Base-by-base conservation (phyloP, 768 basidiomycete genomes). In the Mycena haematopus region DNA sequence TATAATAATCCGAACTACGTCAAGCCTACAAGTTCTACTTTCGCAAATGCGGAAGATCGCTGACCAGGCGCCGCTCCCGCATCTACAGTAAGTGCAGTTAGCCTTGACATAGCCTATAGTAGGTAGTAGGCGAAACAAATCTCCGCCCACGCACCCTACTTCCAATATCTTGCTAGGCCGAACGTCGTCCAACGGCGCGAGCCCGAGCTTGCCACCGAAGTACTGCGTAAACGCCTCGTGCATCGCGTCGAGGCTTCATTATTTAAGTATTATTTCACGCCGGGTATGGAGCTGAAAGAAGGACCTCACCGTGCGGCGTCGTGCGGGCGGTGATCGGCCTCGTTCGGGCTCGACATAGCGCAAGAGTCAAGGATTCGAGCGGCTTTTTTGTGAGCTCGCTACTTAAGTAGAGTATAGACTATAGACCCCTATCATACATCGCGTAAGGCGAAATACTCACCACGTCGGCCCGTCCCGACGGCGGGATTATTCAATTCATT, bases 21-120 rank as follows among this genome's bases (percentile, higher is more conserved):
- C 24, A 13, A n/a, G 17, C 11, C 10, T n/a, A 7, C 40, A 38
- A 38, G 36, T 2, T n/a, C 1, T 5, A 27, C n/a, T n/a, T 8
- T 24, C 29, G 29, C 4, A 8, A 9, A 7, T 22, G 6, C 31
- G 4, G 40, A 19, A 6, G 6, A 6, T 17, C n/a, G 33, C 31
- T 15, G 8, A 56, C 55, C 55, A 56, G 33, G 55, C 55, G 15
- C 55, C 55, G 13, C 44, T 56, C 31, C 55, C 55, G n/a, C 55
- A 56, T 45, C 44, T 56, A 42, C 15, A 38, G 11, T 6, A 6
- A 38, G 11, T 17, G 13, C 38, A 42, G 7, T 42, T 19, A 31
- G 29, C 29, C 36, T n/a, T n/a, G n/a, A 10, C 6, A 13, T 14
- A 36, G 36, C 5, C 36, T 36, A 6, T 14, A n/a, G 40, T 13